These are phyloP conservation scores for Trichophyton mentagrophytes DNA, from an alignment of 2,329 filamentous ascomycete genomes.

Conservation along the genomic window DNA sequence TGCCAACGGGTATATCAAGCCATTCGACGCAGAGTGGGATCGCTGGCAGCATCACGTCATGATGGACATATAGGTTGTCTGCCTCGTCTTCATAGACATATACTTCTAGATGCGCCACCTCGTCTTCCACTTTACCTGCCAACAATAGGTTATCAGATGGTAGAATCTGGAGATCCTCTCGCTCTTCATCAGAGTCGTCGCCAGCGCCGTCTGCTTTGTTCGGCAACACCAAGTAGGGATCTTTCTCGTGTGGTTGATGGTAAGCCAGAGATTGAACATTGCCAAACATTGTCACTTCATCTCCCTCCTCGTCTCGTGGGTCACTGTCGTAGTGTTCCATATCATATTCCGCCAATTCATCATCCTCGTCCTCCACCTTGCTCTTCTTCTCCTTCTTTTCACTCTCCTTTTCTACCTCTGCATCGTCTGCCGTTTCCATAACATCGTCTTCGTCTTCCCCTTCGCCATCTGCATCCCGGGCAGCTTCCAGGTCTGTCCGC, in stretches of 20 bases:
- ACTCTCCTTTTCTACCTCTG: constrained; percentile 13
- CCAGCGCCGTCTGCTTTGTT: constrained; percentile 41
- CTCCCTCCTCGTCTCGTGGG: constrained; percentile 50
- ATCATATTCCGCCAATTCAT: constrained; percentile 91
- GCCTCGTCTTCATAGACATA: constrained; percentile 93
- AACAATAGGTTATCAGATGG: constrained; percentile 86
- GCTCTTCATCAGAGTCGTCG: constrained; percentile 67
- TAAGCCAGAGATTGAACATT: constrained; percentile 90
- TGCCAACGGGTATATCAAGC: constrained; percentile 82
- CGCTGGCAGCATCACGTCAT: constrained; percentile 97
- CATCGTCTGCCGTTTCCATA: constrained; percentile 15
- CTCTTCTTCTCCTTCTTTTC: constrained; percentile 13
- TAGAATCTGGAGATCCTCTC: constrained; percentile 85
- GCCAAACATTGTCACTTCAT: constrained; percentile 82
- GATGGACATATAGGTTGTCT: constrained; percentile 97
- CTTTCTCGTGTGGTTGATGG: constrained; percentile 85
- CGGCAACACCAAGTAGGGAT: constrained; percentile 88
- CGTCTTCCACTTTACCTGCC: constrained; percentile 89
- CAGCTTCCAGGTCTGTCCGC: constrained; percentile 68
- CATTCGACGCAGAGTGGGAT: constrained; percentile 94
- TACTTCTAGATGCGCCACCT: constrained; percentile 89
- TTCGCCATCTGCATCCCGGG: constrained; percentile 39
- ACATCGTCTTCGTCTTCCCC: constrained; percentile 27
- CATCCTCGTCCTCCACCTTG: constrained; percentile 22
- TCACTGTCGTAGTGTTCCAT: constrained; percentile 92